Conservation (phyloP, 2,329 filamentous ascomycete species). For the Diaporthe capsici region DNA sequence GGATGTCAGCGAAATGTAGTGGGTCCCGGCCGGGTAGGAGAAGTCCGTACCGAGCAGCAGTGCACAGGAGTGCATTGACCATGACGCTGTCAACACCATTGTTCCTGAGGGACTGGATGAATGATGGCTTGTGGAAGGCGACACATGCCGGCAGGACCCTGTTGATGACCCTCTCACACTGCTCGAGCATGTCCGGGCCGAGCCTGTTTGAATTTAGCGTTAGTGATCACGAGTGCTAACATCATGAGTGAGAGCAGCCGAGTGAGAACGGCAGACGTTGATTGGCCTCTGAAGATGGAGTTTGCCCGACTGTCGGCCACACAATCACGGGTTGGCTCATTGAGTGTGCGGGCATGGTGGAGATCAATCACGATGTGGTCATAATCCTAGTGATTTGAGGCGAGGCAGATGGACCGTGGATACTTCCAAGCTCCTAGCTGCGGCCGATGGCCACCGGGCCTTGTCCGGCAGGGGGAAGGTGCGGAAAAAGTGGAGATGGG, state of each 20-base stretch:
- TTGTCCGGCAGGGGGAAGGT: constrained; percentile 36
- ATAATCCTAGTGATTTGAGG: background rate
- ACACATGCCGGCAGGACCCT: constrained; percentile 74
- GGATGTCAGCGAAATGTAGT: constrained; percentile 24
- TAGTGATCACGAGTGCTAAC: constrained; percentile 19
- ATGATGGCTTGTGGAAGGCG: constrained; percentile 74
- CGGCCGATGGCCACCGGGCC: constrained; percentile 31
- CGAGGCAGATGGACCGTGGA: constrained; percentile 1
- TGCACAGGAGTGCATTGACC: constrained; percentile 70
- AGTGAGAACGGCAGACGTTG: background rate
- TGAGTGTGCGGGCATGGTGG: background rate
- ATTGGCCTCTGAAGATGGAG: background rate
- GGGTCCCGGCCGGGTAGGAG: background rate
- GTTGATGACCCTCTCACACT: constrained; percentile 73
- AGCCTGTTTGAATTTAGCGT: constrained; percentile 52
- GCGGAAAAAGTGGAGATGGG: constrained; percentile 43
- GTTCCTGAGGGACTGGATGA: constrained; percentile 72
- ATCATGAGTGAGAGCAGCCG: background rate
- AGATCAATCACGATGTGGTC: constrained; percentile 10
- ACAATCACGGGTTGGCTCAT: background rate
- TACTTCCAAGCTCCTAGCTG: constrained; percentile 1
- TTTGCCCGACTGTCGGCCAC: background rate
- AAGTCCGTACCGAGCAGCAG: constrained; percentile 67
- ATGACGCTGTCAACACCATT: constrained; percentile 68
- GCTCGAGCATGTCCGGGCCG: constrained; percentile 69